phyloP scores from a whole-genome alignment of 805 yeast genomes.

The Metschnikowia peoriensis region DNA sequence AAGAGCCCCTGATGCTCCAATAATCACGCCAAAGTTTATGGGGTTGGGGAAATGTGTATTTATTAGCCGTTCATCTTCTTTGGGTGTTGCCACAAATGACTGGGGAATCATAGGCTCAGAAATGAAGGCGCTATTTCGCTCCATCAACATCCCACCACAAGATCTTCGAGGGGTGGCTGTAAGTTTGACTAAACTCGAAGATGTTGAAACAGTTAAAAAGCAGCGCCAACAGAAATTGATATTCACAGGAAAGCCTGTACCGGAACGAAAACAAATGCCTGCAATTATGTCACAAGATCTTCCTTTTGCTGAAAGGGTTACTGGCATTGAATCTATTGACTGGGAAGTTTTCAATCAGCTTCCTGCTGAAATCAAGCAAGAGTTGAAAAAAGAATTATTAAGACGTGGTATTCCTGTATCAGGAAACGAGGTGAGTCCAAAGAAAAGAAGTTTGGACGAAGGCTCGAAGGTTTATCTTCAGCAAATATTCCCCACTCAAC shows the following conservation, averaged over 20 bases:
- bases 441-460: background rate
- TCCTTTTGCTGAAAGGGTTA: constrained; percentile 16
- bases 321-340: constrained; percentile 46
- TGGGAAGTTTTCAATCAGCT: constrained; percentile 61
- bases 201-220: constrained; percentile 24
- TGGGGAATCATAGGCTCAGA: constrained; percentile 61
- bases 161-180: constrained; percentile 82
- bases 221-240: constrained; percentile 15
- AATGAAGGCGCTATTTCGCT: constrained; percentile 52
- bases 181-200: constrained; percentile 59
- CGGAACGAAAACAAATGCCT: background rate
- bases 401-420: constrained; percentile 38
- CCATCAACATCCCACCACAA: constrained; percentile 55
- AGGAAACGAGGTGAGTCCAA: constrained; percentile 12
- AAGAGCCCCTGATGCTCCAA: constrained; percentile 65
- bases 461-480: constrained; percentile 32
- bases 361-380: constrained; percentile 65
- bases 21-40: constrained; percentile 71
- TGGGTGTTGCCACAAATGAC: constrained; percentile 63
- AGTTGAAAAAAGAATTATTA: constrained; percentile 52
- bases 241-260: constrained; percentile 2
- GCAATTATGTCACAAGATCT: constrained; percentile 9
- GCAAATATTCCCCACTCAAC: constrained; percentile 36
- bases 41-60: constrained; percentile 85
- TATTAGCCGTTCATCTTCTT: constrained; percentile 51